Conservation (phyloP, 1,139 yeast genomes). For the Suhomyces panamericanus region DNA sequence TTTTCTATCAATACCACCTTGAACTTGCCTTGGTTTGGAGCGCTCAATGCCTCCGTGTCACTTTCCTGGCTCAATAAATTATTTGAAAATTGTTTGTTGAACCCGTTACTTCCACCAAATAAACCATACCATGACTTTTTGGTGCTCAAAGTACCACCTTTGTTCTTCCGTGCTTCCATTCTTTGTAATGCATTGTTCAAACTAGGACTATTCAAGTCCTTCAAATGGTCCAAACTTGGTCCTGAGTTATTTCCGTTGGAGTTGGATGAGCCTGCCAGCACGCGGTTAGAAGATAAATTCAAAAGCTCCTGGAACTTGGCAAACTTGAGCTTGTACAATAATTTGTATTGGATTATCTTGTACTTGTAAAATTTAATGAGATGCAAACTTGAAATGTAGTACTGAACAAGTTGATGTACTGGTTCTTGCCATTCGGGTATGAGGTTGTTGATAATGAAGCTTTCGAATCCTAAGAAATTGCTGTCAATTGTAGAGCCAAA, state of each 20-base stretch:
- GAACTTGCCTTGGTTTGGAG: slow-evolving; percentile 22
- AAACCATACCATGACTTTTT: slow-evolving; percentile 49
- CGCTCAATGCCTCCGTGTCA: not conserved
- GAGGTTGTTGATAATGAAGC: slow-evolving; percentile 34
- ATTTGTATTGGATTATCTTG: slow-evolving; percentile 45
- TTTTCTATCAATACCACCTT: slow-evolving; percentile 40
- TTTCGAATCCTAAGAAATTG: slow-evolving; percentile 43
- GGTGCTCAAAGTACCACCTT: slow-evolving; percentile 18
- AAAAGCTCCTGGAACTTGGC: slow-evolving; percentile 42
- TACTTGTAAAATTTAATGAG: slow-evolving; percentile 47
- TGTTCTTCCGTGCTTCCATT: slow-evolving; percentile 28
- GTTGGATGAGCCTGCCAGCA: slow-evolving; percentile 4
- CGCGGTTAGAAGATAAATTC: slow-evolving; percentile 21
- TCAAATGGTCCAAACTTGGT: slow-evolving; percentile 28
- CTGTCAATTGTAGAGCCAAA: slow-evolving; percentile 50
- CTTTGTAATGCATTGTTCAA: slow-evolving; percentile 39
- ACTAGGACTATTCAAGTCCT: slow-evolving; percentile 44
- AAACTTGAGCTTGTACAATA: slow-evolving; percentile 43
- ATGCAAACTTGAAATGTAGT: slow-evolving; percentile 39
- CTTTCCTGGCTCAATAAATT: slow-evolving; percentile 9
- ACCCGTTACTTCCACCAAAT: slow-evolving; percentile 41
- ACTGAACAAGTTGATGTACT: slow-evolving; percentile 42
- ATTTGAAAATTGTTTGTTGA: slow-evolving; percentile 15
- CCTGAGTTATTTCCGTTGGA: slow-evolving; percentile 1
- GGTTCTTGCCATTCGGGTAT: slow-evolving; percentile 52